Evolutionary conservation across 1,284 basidiomycete genomes (phyloP).

Genomic region (Golubevia pallescens): DNA sequence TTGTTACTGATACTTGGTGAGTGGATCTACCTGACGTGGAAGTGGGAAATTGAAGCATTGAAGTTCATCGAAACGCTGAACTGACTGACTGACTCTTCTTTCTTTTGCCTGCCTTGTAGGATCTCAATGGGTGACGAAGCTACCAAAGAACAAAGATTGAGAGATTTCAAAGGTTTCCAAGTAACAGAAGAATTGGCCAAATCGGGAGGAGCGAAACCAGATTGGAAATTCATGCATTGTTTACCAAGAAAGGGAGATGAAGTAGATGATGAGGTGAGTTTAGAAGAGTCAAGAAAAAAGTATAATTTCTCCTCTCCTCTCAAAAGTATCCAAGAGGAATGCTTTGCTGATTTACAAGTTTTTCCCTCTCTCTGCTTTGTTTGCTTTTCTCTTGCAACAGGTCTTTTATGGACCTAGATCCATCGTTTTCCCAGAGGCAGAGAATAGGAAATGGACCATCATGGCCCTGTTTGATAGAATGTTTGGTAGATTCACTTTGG

Average conservation of each 20-base stretch:
- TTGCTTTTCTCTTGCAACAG: too few species aligned
- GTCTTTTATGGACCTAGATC: constrained; percentile 60
- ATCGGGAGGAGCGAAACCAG: constrained; percentile 62
- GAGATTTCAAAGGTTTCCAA: constrained; percentile 90
- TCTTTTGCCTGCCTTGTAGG: too few species aligned
- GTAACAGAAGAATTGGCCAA: constrained; percentile 75
- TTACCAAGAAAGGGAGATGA: constrained; percentile 57
- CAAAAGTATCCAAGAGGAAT: too few species aligned
- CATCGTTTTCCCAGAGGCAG: constrained; percentile 62
- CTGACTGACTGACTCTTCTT: too few species aligned
- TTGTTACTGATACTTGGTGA: constrained; percentile 61
- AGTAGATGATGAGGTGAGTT: constrained; percentile 44
- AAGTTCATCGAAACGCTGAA: too few species aligned
- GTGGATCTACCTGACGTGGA: too few species aligned
- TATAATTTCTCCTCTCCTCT: too few species aligned
- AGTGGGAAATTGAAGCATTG: too few species aligned
- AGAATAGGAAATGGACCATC: constrained; percentile 65
- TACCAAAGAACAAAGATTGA: constrained; percentile 84
- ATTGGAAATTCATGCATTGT: constrained; percentile 65
- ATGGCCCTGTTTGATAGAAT: constrained; percentile 55
- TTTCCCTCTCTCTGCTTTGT: not conserved
- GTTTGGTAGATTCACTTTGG: not conserved
- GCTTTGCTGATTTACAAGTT: too few species aligned
- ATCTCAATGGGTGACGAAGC: constrained; percentile 99
- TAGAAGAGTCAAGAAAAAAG: too few species aligned